Base-by-base conservation (phyloP, 495 filamentous ascomycete genomes). In the Aspergillus hancockii region DNA sequence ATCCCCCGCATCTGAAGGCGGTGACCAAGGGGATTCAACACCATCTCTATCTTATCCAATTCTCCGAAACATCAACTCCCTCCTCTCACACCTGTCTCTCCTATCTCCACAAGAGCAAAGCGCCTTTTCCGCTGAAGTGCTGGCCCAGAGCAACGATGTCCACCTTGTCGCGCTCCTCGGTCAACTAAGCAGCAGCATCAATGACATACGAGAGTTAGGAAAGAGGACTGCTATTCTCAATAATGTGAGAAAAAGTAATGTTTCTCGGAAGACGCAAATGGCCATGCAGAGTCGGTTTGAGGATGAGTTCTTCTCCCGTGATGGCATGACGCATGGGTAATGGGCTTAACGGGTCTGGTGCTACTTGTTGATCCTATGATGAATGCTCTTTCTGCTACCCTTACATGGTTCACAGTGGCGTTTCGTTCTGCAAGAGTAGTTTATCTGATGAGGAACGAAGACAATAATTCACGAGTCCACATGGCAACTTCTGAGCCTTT, bases 71-170 rank as follows among this genome's bases (percentile, higher is more conserved):
- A 79, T 85, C 62, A 78, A 77, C 63, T 75, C 82, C 28, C 73
- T 82, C n/a, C 63, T 83, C 45, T 75, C 81, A 8, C 79, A 83
- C 41, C 75, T 85, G 50, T 78, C 80, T 41, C 79, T 84, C 56
- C 78, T 85, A 18, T 72, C 76, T 1, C 79, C 80, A 14, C 64
- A 68, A 25, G 72, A 77, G 67, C 55, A 81, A 80, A 81, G 62
- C 81, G 85, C 64, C 71, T 92, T 64, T 79, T 80, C 60, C 73
- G 86, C 54, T 68, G 91, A 66, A 75, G 81, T 60, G 78, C 86
- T 88, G 54, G 81, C 85, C 4, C 88, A 94, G 72, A 79, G 83
- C 55, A 90, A 90, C 60, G 91, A 96, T 61, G 91, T 96, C 38
- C 77, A 85, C 43, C 78, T 96, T 0, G 81, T 93, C 50, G 79